Conservation (phyloP, 352 stramenopile species). For the Phytophthora sojae region DNA sequence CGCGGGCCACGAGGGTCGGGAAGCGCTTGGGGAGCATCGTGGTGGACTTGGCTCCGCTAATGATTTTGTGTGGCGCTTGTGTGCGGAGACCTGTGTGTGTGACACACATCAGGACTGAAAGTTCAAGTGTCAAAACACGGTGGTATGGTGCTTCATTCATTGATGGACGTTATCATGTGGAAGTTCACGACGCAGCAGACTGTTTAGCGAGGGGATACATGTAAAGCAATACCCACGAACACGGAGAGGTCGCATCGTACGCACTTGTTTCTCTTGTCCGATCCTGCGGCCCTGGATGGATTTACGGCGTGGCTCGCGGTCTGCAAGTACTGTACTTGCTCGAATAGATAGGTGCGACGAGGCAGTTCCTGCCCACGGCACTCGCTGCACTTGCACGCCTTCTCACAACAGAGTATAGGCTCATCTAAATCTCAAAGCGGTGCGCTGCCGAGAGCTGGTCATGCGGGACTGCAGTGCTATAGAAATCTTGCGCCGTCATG, state of each 20-base stretch:
- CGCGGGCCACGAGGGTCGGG: conserved; percentile 27
- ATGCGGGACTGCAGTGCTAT: conserved; percentile 51
- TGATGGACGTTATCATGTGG: conserved; percentile 10
- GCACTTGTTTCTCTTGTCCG: conserved; percentile 28
- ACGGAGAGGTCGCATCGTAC: conserved; percentile 15
- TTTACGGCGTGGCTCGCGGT: conserved; percentile 2
- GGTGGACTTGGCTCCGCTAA: neutral
- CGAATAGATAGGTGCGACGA: conserved; percentile 40
- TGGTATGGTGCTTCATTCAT: conserved; percentile 17
- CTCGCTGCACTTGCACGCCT: conserved; percentile 18
- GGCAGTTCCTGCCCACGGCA: conserved; percentile 16
- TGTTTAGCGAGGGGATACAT: conserved; percentile 12
- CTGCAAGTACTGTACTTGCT: conserved; percentile 36
- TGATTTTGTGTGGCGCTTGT: conserved; percentile 23
- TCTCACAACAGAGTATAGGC: conserved; percentile 14
- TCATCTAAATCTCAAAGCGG: conserved; percentile 64
- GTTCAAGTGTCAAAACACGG: conserved; percentile 12
- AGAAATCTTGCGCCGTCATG: conserved; percentile 67
- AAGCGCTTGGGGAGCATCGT: conserved; percentile 37
- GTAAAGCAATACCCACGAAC: conserved; percentile 17
- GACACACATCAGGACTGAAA: conserved; percentile 7
- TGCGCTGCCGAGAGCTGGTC: conserved; percentile 53
- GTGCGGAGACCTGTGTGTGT: conserved; percentile 13
- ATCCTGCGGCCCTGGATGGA: conserved; percentile 1
- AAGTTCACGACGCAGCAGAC: conserved; percentile 18